These are phyloP conservation scores for Chlamydomonas schloesseri DNA, from an alignment of 139 green algal species.

Conservation along the genomic window DNA sequence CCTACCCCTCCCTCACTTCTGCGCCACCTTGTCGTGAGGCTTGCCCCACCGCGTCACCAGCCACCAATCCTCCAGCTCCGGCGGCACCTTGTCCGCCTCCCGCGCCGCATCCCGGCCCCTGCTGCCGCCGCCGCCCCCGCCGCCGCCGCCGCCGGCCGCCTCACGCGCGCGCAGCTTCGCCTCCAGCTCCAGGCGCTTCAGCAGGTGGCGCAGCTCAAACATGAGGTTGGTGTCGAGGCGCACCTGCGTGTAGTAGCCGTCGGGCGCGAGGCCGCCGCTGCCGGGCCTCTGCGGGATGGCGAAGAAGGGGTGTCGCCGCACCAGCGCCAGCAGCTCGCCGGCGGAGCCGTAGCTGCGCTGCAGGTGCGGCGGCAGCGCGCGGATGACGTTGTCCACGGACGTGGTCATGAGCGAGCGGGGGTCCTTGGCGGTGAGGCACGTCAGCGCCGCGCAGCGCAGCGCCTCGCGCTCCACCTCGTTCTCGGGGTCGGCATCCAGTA, in stretches of 20 bases:
- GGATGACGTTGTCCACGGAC: not conserved
- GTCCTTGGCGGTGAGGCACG: not conserved
- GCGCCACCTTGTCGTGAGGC: too few relatives aligned
- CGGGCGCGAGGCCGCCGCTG: too few relatives aligned
- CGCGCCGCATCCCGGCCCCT: not conserved
- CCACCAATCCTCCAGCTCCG: not conserved
- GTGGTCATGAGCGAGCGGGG: not conserved
- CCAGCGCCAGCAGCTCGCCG: not conserved
- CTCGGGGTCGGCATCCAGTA: not conserved
- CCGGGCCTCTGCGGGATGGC: too few relatives aligned
- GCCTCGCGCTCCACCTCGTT: not conserved
- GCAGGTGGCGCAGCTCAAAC: too few relatives aligned
- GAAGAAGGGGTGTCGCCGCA: conserved; percentile 15
- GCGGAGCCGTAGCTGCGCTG: not conserved
- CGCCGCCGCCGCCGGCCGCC: too few relatives aligned
- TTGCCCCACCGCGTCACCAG: not conserved
- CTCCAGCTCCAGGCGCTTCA: too few relatives aligned
- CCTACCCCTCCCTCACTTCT: too few relatives aligned
- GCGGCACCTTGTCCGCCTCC: not conserved
- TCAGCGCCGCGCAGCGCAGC: not conserved
- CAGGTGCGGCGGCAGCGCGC: not conserved
- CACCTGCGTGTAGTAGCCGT: not conserved
- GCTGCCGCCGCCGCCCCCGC: not conserved
- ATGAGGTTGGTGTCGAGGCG: not conserved
- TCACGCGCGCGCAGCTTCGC: too few relatives aligned